A percentile compares a stretch with the other conserved stretches of the same genome.
phyloP scores from a whole-genome alignment of 78 protist genomes.

The Dictyostelium brefeldianum region DNA sequence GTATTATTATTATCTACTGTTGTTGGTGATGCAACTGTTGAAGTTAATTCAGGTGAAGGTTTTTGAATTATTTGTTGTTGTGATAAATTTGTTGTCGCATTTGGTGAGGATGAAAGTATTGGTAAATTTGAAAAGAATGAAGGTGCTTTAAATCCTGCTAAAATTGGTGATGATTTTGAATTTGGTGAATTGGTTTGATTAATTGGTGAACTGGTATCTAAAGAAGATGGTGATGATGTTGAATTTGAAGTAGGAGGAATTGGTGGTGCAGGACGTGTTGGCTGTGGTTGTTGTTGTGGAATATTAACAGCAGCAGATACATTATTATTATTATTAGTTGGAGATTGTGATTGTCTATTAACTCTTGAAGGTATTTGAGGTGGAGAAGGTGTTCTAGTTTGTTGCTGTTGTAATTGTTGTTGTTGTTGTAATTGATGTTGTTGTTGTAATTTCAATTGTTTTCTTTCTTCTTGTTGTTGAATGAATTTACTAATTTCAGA shows the following conservation, averaged over 20 bases:
- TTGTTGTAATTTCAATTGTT: background rate
- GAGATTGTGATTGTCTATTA: background rate
- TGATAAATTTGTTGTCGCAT: background rate
- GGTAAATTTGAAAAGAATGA: background rate
- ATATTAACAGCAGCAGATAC: constrained; percentile 5
- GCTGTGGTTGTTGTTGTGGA: background rate
- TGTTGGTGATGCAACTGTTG: background rate
- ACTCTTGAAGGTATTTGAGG: constrained; percentile 55
- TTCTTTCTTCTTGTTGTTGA: background rate
- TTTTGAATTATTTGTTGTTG: constrained; percentile 10
- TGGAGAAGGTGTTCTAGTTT: constrained; percentile 13
- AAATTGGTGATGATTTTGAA: background rate
- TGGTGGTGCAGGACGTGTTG: constrained; percentile 14
- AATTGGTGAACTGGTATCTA: background rate
- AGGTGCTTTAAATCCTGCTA: too few species aligned
- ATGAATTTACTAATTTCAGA: constrained; percentile 37
- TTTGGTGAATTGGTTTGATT: background rate
- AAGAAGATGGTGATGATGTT: background rate
- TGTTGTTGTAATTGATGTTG: constrained; percentile 24
- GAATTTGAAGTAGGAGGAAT: background rate
- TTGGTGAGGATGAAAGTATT: background rate
- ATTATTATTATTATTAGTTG: background rate
- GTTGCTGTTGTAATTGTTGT: background rate
- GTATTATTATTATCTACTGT: background rate
- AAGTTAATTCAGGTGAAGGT: background rate